Evolutionary conservation across 192 early-diverging fungal species (phyloP).

Genomic region (Linnemannia exigua): DNA sequence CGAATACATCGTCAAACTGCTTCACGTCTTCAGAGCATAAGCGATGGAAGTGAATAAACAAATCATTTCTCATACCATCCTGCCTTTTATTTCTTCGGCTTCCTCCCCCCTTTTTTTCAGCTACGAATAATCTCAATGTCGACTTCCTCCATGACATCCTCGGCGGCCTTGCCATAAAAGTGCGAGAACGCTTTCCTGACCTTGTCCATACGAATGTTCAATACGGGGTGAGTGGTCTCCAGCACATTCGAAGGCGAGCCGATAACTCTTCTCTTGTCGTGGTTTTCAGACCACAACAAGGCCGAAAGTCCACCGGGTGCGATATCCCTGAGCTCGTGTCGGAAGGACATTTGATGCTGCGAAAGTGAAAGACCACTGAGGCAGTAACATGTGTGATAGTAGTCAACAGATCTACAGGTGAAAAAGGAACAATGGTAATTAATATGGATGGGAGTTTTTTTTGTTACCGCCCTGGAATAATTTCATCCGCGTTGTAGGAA

Average conservation of each 20-base stretch:
- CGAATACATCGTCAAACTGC: conserved; percentile 71
- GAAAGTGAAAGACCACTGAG: conserved; percentile 88
- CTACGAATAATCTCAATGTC: conserved; percentile 44
- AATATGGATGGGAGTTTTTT: background rate
- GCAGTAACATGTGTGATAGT: conserved; percentile 96
- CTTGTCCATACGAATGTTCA: conserved; percentile 73
- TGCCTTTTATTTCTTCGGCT: background rate
- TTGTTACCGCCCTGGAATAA: background rate
- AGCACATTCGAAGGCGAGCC: conserved; percentile 68
- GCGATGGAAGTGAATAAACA: background rate
- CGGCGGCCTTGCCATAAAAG: conserved; percentile 59
- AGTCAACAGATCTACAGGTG: conserved; percentile 73
- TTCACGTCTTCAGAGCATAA: conserved; percentile 78
- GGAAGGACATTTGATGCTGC: conserved; percentile 78
- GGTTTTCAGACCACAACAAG: conserved; percentile 54
- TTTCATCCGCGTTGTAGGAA: background rate
- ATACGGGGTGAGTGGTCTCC: conserved; percentile 79
- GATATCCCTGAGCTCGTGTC: conserved; percentile 37
- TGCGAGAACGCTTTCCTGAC: conserved; percentile 61
- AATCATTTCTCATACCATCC: background rate
- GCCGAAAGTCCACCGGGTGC: conserved; percentile 55
- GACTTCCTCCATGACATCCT: conserved; percentile 49
- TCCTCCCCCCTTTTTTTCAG: background rate
- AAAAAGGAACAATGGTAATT: conserved; percentile 1
- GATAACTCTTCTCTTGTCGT: conserved; percentile 49